A percentile compares a stretch with the other conserved stretches of the same genome.
phyloP scores from a whole-genome alignment of 768 basidiomycete species.

The Terana coerulea region DNA sequence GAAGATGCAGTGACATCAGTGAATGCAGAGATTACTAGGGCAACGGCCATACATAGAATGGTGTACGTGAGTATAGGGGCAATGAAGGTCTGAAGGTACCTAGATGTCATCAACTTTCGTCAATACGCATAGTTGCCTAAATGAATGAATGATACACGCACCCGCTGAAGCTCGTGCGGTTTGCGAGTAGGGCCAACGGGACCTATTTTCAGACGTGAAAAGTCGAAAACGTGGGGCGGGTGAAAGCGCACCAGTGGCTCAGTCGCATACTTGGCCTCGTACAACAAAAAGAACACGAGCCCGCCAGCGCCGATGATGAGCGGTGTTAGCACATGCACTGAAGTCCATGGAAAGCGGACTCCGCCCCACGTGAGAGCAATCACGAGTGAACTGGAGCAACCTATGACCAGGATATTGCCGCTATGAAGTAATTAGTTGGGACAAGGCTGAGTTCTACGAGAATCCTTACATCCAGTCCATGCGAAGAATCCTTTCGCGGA shows the following conservation, averaged over 20 bases:
- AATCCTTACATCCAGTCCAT: slow-evolving; percentile 30
- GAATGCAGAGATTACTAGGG: background rate
- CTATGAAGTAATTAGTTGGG: slow-evolving; percentile 14
- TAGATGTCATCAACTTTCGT: background rate
- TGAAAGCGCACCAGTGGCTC: slow-evolving; percentile 20
- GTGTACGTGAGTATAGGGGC: slow-evolving; percentile 1
- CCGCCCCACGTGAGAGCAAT: slow-evolving; percentile 31
- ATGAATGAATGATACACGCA: background rate
- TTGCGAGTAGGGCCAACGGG: slow-evolving; percentile 1
- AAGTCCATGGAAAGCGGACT: slow-evolving; percentile 30
- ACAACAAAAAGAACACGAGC: slow-evolving; percentile 27
- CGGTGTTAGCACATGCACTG: slow-evolving; percentile 29
- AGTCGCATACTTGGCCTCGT: slow-evolving; percentile 26
- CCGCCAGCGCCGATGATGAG: slow-evolving; percentile 33
- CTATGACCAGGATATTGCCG: slow-evolving; percentile 21
- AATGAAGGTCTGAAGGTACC: slow-evolving; percentile 12
- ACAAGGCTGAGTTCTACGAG: background rate
- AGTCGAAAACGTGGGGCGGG: background rate
- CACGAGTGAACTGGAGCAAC: slow-evolving; percentile 14
- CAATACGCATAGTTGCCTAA: background rate
- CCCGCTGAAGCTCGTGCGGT: slow-evolving; percentile 15
- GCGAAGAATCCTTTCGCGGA: slow-evolving; percentile 19
- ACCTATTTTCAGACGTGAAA: background rate
- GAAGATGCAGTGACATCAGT: background rate
- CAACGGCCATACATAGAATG: background rate